phyloP scores from a whole-genome alignment of 2,329 filamentous ascomycete species.

The Fusarium marasasianum region DNA sequence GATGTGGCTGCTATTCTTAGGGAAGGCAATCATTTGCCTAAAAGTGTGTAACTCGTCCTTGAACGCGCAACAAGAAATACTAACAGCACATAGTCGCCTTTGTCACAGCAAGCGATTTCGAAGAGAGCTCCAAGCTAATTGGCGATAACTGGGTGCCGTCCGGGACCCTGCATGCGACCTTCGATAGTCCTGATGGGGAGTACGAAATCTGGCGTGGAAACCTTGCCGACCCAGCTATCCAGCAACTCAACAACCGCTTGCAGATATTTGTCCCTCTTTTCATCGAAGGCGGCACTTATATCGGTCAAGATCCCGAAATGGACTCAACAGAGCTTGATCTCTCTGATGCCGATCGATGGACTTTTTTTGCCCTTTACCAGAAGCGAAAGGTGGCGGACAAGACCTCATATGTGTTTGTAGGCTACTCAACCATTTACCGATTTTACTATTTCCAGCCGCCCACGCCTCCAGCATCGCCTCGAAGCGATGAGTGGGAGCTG shows the following conservation, averaged over 20 bases:
- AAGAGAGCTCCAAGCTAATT: slow-evolving; percentile 62
- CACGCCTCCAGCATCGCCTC: slow-evolving; percentile 54
- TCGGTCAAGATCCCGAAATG: slow-evolving; percentile 60
- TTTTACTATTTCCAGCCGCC: slow-evolving; percentile 74
- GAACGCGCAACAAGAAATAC: neutral
- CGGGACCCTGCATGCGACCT: slow-evolving; percentile 73
- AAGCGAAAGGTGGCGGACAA: slow-evolving; percentile 61
- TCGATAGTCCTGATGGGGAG: slow-evolving; percentile 67
- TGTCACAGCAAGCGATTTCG: slow-evolving; percentile 68
- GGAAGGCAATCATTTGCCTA: slow-evolving; percentile 73
- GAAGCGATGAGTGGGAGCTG: slow-evolving; percentile 54
- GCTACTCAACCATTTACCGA: slow-evolving; percentile 90
- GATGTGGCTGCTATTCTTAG: slow-evolving; percentile 74
- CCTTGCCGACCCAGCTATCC: slow-evolving; percentile 74
- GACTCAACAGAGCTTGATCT: slow-evolving; percentile 72
- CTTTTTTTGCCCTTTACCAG: slow-evolving; percentile 86
- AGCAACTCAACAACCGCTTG: slow-evolving; percentile 78
- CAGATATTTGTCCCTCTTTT: slow-evolving; percentile 87
- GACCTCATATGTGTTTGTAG: slow-evolving; percentile 81
- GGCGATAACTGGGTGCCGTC: slow-evolving; percentile 72
- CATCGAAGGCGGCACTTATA: slow-evolving; percentile 89
- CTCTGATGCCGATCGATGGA: slow-evolving; percentile 84
- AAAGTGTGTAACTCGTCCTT: slow-evolving; percentile 58
- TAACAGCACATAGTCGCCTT: slow-evolving; percentile 67
- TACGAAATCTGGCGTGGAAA: slow-evolving; percentile 89